Evolutionary conservation across 495 filamentous ascomycete genomes (phyloP), one percentile per base, ranked within the genome.

Genomic region (Talaromyces nanjingensis): DNA sequence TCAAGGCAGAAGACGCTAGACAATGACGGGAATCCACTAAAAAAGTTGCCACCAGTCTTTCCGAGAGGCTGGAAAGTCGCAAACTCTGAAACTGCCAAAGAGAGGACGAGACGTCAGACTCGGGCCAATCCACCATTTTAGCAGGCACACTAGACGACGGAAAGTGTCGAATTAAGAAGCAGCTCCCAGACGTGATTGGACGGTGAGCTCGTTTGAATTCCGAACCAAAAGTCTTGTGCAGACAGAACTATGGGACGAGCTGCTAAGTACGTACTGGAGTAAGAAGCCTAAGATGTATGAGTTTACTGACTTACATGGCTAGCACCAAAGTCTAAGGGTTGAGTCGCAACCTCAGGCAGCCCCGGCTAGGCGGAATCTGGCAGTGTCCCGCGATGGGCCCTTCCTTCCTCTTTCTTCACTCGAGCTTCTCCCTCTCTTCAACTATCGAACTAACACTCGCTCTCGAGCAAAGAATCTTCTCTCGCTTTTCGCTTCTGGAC

Each of bases 271-370:
- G 16, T n/a, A n/a, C n/a, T n/a, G n/a, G n/a, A n/a, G n/a, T n/a
- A n/a, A n/a, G n/a, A n/a, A n/a, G n/a, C n/a, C n/a, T n/a, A 24
- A 24, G 14, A 16, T 42, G 37, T 42, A 42, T 16, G 12, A 16
- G 37, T 42, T 42, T 42, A 42, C 14, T 16, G 37, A 39, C n/a
- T n/a, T n/a, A n/a, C n/a, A n/a, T n/a, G n/a, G 37, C 37, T 16
- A 47, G 20, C 18, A 24, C 20, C 22, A 12, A 56, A 27, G 18
- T 24, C 20, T 56, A 56, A 56, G 53, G 45, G 45, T 49, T 7
- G 18, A 56, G 9, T 27, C n/a, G 53, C 53, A 56, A 56, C 53
- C 53, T 56, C 53, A 56, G 53, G 53, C 53, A 27, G 53, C 53
- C 53, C 24, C 53, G 53, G 53, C 53, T 56, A 56, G 53, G 53